Conservation (phyloP, 148 eudicot species). For the Hydrangea macrophylla region DNA sequence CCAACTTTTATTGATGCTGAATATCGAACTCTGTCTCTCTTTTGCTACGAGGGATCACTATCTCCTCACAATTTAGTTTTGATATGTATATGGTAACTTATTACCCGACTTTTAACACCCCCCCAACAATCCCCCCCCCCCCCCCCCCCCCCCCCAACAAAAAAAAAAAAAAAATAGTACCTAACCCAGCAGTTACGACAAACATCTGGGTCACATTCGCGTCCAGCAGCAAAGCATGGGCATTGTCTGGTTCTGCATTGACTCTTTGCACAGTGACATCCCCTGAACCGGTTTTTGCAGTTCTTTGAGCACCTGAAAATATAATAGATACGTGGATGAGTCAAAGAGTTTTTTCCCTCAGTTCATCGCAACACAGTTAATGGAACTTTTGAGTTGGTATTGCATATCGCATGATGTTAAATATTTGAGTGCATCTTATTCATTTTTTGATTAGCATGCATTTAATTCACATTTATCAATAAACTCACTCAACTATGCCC, state of each 20-base stretch:
- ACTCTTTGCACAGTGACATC: constrained; percentile 98
- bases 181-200: constrained; percentile 98
- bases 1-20: too few species aligned
- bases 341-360: neutral
- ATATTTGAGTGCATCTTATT: neutral
- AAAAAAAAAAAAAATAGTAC: too few species aligned
- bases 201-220: constrained; percentile 99
- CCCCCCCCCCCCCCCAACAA: too few species aligned
- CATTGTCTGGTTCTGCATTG: constrained; percentile 97
- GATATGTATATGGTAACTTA: neutral
- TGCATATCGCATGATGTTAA: neutral
- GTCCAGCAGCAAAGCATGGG: constrained; percentile 94
- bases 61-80: too few species aligned
- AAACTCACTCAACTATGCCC: neutral
- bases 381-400: neutral
- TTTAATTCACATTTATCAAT: constrained; percentile 3
- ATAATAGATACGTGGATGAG: constrained; percentile 4
- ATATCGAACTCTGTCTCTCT: too few species aligned
- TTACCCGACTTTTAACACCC: too few species aligned
- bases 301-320: constrained; percentile 76
- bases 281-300: constrained; percentile 90
- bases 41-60: too few species aligned
- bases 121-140: too few species aligned
- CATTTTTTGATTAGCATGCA: neutral
- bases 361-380: neutral